Conservation (phyloP, 2,329 filamentous ascomycete genomes). For the Diaporthe nobilis region DNA sequence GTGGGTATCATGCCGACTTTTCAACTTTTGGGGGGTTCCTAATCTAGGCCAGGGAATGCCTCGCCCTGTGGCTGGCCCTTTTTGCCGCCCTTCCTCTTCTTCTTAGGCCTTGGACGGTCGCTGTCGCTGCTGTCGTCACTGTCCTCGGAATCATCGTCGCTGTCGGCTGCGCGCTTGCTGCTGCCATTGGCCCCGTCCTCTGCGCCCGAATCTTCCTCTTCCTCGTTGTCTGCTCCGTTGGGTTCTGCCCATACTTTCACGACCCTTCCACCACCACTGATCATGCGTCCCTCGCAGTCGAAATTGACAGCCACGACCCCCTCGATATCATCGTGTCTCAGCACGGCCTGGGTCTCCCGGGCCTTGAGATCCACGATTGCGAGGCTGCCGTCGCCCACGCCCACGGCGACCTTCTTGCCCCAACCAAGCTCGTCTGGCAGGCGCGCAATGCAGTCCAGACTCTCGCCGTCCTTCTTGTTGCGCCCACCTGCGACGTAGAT, state of each 20-base stretch:
- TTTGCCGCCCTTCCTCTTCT: constrained; percentile 62
- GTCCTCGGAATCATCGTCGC: constrained; percentile 60
- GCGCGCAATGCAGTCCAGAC: constrained; percentile 82
- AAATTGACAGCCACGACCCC: constrained; percentile 87
- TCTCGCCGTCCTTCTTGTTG: constrained; percentile 74
- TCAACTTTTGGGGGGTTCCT: not conserved
- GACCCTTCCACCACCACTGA: constrained; percentile 87
- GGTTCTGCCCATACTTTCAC: constrained; percentile 92
- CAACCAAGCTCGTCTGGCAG: constrained; percentile 79
- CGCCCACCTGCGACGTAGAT: constrained; percentile 79
- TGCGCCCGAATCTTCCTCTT: constrained; percentile 60
- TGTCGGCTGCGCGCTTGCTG: constrained; percentile 60
- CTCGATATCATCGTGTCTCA: constrained; percentile 88
- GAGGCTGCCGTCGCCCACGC: constrained; percentile 84
- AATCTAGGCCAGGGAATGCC: constrained; percentile 42
- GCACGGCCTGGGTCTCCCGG: constrained; percentile 78
- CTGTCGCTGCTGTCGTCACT: constrained; percentile 60
- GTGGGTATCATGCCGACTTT: constrained; percentile 41
- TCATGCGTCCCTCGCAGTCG: constrained; percentile 87
- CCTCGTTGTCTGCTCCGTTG: constrained; percentile 62
- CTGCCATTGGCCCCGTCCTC: constrained; percentile 58
- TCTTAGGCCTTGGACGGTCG: constrained; percentile 53
- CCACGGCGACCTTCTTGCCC: constrained; percentile 82
- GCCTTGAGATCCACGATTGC: constrained; percentile 81
- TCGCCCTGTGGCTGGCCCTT: constrained; percentile 39